Base-by-base conservation (phyloP, 345 rosid genomes). In the Brassica cretica region DNA sequence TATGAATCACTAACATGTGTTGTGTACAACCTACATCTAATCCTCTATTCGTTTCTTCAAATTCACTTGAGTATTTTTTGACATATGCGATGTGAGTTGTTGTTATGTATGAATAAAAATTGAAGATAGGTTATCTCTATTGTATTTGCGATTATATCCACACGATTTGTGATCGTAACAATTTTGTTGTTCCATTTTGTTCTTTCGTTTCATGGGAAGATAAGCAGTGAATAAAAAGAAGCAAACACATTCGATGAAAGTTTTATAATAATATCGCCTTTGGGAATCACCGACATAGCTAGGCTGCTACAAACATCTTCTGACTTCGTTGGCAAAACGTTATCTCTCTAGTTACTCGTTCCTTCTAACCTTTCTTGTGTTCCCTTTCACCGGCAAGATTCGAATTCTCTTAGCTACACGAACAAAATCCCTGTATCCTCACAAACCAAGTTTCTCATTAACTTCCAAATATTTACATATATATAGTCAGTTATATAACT, bases 341-440 rank as follows among this genome's bases (percentile, higher is more conserved):
- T 59, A 4, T 44, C 55, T 58, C 56, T 65, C 19, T 80, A 62
- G 11, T 80, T 71, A 81, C 56, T 61, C 75, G 81, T 74, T 72
- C 77, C 86, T 81, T 71, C 62, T 78, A 73, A 72, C 74, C 69
- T 86, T 82, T 81, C 89, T 85, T 74, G 93, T 72, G 71, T 81
- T 88, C 27, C 77, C 79, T 81, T 91, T 93, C 69, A 72, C 92
- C 32, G 98, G 97, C 76, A 93, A 72, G 81, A 93, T 91, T 81
- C 98, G 84, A 67, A 91, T 93, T 78, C 98, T 88, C 86, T 88
- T 93, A 0, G 93, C 98, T 78, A 93, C 98, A 1, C 95, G 90
- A 32, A 93, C 92, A 76, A 93, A 93, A 73, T 93, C 98, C 85
- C 97, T 93, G 72, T 79, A 66, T 74, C 33, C 7, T 46, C 75